Evolutionary conservation across 345 rosid species (phyloP).

Genomic region (Lepidium didymum): DNA sequence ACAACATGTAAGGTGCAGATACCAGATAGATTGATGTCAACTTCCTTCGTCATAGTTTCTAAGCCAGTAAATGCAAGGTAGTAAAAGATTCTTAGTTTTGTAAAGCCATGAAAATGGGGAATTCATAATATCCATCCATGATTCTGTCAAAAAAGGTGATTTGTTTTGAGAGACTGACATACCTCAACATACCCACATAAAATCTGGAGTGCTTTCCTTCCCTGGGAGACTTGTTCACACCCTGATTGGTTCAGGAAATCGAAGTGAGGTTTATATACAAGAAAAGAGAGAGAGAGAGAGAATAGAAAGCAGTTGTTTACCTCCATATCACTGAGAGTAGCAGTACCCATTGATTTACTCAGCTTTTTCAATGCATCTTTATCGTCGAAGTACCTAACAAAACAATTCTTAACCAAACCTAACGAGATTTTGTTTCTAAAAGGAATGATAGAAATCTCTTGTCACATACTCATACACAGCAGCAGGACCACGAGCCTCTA

Average conservation of each 20-base stretch:
- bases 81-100: neutral
- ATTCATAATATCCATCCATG: neutral
- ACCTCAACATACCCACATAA: conserved; percentile 99
- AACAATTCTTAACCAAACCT: neutral
- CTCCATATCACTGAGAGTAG: conserved; percentile 90
- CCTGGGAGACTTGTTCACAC: conserved; percentile 88
- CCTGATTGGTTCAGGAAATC: conserved; percentile 36
- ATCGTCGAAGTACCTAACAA: conserved; percentile 81
- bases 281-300: too few species aligned
- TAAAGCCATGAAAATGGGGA: too few species aligned
- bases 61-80: neutral
- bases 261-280: neutral
- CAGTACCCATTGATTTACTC: conserved; percentile 98
- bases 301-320: conserved; percentile 18
- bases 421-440: neutral
- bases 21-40: neutral
- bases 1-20: neutral
- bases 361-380: conserved; percentile 77
- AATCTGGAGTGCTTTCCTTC: conserved; percentile 93
- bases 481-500: conserved; percentile 79
- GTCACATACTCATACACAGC: conserved; percentile 78
- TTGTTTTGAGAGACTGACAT: conserved; percentile 4
- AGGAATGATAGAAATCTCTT: neutral
- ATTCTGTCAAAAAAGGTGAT: neutral
- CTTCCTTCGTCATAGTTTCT: neutral